A percentile compares a stretch with the other conserved stretches of the same genome.
Conservation (phyloP, 1,284 basidiomycete species). For the Heterobasidion parviporum region DNA sequence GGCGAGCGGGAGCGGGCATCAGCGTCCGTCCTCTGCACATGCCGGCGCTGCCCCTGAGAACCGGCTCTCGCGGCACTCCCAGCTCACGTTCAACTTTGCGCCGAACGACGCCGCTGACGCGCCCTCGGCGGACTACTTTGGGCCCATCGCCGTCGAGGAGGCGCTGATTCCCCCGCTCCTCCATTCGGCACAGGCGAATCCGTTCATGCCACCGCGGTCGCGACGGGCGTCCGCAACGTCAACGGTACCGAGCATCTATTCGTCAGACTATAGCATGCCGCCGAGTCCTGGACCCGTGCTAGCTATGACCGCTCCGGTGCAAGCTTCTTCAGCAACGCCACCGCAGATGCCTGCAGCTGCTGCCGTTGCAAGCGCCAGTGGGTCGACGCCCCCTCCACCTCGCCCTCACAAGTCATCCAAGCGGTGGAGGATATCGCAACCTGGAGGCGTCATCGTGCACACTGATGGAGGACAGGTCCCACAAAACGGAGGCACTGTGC, state of each 20-base stretch:
- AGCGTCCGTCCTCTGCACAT: background rate
- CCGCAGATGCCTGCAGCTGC: background rate
- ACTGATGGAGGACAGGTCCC: slow-evolving; percentile 1
- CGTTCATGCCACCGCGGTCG: background rate
- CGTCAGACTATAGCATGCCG: background rate
- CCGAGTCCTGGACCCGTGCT: background rate
- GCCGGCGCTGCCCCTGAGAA: background rate
- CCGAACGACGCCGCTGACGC: background rate
- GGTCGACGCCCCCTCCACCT: background rate
- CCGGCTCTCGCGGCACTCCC: background rate
- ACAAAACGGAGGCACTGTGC: background rate
- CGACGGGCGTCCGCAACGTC: background rate
- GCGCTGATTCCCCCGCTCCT: background rate
- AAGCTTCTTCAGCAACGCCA: background rate
- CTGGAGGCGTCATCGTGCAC: slow-evolving; percentile 1
- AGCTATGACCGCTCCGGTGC: background rate
- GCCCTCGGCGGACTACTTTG: background rate
- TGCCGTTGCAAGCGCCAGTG: background rate
- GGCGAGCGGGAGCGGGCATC: background rate
- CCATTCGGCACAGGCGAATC: slow-evolving; percentile 1
- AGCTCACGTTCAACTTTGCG: background rate
- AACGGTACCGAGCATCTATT: background rate
- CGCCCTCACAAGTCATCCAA: slow-evolving; percentile 1
- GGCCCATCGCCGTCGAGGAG: background rate
- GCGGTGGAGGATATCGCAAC: background rate